These are phyloP conservation scores for Rhododendron mucronatum DNA, from an alignment of 148 eudicot species.

Conservation along the genomic window DNA sequence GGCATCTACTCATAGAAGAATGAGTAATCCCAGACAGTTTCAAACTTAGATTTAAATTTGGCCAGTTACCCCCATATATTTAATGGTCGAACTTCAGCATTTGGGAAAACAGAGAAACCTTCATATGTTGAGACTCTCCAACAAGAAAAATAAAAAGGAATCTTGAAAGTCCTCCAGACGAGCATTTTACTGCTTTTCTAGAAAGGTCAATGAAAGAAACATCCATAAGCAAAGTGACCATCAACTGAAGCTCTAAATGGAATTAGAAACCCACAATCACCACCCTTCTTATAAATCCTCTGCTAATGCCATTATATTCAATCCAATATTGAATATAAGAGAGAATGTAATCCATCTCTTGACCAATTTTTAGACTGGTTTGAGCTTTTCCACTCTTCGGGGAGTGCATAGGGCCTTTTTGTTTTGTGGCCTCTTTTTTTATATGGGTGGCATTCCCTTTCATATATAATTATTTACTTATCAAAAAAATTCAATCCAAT, in stretches of 20 bases:
- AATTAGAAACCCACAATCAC: not conserved
- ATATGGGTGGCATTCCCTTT: no score
- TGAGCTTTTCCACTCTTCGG: no score
- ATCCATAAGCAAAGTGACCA: not conserved
- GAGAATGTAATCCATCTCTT: no score
- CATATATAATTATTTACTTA: no score
- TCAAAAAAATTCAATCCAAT: not conserved
- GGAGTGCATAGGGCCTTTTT: no score
- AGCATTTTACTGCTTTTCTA: not conserved
- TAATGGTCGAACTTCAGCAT: not conserved
- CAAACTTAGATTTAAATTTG: not conserved
- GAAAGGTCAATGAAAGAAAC: not conserved
- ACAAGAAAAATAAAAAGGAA: not conserved
- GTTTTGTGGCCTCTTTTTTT: no score
- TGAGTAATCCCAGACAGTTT: not conserved
- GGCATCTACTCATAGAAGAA: not conserved
- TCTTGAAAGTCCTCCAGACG: not conserved
- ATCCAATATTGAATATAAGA: not conserved
- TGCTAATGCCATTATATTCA: not conserved
- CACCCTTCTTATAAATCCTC: not conserved
- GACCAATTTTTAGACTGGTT: no score
- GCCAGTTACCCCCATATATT: not conserved
- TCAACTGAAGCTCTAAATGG: not conserved
- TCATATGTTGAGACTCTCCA: not conserved
- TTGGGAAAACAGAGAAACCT: slow-evolving; percentile 3